phyloP scores from a whole-genome alignment of 164 flowering plant species.

The Platanus orientalis region DNA sequence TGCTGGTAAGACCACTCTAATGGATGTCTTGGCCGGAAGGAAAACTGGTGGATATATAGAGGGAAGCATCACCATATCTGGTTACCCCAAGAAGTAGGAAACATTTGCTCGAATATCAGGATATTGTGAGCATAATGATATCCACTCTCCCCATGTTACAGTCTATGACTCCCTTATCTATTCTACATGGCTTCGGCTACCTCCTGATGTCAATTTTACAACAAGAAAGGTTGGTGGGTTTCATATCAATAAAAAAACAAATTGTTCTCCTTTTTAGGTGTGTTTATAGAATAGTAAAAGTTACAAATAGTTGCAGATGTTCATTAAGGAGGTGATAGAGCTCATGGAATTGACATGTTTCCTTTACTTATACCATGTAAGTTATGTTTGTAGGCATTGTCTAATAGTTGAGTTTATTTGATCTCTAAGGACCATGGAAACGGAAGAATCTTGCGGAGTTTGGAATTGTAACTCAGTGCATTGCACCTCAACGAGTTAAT shows the following conservation, averaged over 20 bases:
- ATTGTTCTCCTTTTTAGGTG: not conserved
- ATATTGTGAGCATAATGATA: constrained; percentile 43
- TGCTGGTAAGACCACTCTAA: not conserved
- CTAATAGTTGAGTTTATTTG: no score
- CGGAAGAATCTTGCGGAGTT: no score
- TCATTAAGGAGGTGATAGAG: constrained; percentile 26
- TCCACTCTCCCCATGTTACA: constrained; percentile 44
- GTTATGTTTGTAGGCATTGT: no score
- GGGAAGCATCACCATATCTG: not conserved
- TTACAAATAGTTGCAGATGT: constrained; percentile 20
- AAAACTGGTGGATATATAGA: not conserved
- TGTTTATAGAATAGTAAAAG: no score
- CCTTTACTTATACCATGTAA: no score
- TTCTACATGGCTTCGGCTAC: constrained; percentile 31
- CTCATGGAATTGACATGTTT: constrained; percentile 26
- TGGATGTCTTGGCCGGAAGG: constrained; percentile 1
- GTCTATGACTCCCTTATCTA: constrained; percentile 36
- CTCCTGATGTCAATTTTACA: constrained; percentile 18
- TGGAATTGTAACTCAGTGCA: no score
- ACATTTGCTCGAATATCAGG: constrained; percentile 14
- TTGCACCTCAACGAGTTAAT: no score
- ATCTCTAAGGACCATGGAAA: no score
- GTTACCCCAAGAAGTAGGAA: not conserved
- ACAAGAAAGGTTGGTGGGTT: constrained; percentile 23
- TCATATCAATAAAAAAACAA: not conserved